phyloP scores from a whole-genome alignment of 805 yeast genomes.

The Scheffersomyces stipitis region DNA sequence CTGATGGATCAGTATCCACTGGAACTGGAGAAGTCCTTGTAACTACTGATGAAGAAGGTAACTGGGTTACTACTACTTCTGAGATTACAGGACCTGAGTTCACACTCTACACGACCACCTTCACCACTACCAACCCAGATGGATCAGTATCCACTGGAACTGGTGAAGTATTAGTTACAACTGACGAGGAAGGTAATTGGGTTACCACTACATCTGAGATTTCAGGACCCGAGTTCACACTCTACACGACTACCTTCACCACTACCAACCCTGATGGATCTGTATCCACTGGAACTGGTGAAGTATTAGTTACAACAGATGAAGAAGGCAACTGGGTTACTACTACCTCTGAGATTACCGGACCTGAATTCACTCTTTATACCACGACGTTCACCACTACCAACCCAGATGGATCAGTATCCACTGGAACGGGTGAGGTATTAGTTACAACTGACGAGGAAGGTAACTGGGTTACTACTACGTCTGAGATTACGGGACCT shows the following conservation, averaged over 20 bases:
- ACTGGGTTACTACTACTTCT: constrained; percentile 12
- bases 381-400: constrained; percentile 5
- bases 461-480: constrained; percentile 14
- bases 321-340: constrained; percentile 14
- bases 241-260: constrained; percentile 5
- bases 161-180: constrained; percentile 15
- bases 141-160: constrained; percentile 7
- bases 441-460: constrained; percentile 16
- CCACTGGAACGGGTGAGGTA: constrained; percentile 8
- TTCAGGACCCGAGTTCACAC: constrained; percentile 3
- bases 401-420: constrained; percentile 2
- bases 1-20: constrained; percentile 13
- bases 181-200: constrained; percentile 15
- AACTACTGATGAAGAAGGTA: constrained; percentile 14
- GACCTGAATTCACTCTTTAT: constrained; percentile 5
- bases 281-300: constrained; percentile 8
- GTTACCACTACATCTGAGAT: constrained; percentile 14
- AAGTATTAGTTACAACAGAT: constrained; percentile 17
- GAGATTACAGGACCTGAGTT: constrained; percentile 2
- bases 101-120: constrained; percentile 7
- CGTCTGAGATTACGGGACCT: constrained; percentile 5
- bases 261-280: constrained; percentile 4
- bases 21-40: constrained; percentile 18
- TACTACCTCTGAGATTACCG: constrained; percentile 9
- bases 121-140: constrained; percentile 4